These are phyloP conservation scores for Peronosclerospora sorghi DNA, from an alignment of 352 stramenopile genomes.

Conservation along the genomic window DNA sequence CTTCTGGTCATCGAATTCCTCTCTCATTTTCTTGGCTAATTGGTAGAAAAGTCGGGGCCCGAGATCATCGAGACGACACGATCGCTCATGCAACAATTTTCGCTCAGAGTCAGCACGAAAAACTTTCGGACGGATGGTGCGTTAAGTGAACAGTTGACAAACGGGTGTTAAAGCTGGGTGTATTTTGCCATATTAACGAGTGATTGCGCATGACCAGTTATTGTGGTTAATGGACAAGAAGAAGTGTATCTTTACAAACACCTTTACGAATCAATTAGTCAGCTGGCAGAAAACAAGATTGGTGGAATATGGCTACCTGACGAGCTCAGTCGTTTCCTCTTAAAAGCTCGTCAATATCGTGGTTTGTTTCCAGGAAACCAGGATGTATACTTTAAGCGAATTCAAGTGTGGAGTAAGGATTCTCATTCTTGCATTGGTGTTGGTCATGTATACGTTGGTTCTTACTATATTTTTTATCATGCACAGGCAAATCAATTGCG, in stretches of 20 bases:
- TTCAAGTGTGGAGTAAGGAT: slow-evolving; percentile 49
- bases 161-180: background rate
- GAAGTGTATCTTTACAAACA: slow-evolving; percentile 49
- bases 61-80: slow-evolving; percentile 41
- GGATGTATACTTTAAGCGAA: slow-evolving; percentile 51
- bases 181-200: no score
- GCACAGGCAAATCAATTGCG: slow-evolving; percentile 39
- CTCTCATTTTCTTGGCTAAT: background rate
- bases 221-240: slow-evolving; percentile 24
- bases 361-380: slow-evolving; percentile 23
- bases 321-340: slow-evolving; percentile 44
- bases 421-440: background rate
- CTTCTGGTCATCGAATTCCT: no score
- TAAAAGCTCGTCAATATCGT: slow-evolving; percentile 53
- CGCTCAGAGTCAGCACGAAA: slow-evolving; percentile 48
- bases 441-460: background rate
- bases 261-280: slow-evolving; percentile 55
- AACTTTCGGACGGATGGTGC: slow-evolving; percentile 56
- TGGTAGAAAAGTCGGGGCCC: slow-evolving; percentile 19
- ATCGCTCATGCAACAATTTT: slow-evolving; percentile 46
- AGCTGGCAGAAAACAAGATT: slow-evolving; percentile 42
- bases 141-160: background rate
- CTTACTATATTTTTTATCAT: background rate
- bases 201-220: slow-evolving; percentile 3
- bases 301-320: slow-evolving; percentile 61